phyloP scores from a whole-genome alignment of 148 eudicot genomes.

The Amaranthus hypochondriacus region DNA sequence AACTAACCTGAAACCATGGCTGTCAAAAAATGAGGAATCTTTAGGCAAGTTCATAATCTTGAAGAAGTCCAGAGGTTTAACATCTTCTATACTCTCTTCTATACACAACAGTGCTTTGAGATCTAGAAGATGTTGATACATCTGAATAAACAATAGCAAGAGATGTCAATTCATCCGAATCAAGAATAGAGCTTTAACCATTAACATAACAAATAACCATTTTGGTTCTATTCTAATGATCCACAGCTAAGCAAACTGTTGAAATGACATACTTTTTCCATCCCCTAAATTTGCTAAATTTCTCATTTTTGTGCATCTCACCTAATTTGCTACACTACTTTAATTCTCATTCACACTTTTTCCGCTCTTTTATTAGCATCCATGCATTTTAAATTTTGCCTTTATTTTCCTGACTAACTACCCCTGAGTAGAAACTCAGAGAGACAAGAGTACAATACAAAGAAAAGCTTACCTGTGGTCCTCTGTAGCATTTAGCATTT shows the following conservation, averaged over 20 bases:
- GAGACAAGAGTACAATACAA: neutral
- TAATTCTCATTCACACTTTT: too few relatives aligned
- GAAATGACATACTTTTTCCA: neutral
- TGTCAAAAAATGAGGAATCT: constrained; percentile 60
- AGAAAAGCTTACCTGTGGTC: constrained; percentile 48
- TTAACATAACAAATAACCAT: neutral
- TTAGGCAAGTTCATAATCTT: constrained; percentile 66
- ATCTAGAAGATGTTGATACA: constrained; percentile 57
- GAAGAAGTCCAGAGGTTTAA: constrained; percentile 60
- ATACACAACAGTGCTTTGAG: constrained; percentile 53
- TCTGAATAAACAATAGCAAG: constrained; percentile 22
- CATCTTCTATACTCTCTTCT: constrained; percentile 38
- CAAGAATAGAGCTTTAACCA: constrained; percentile 1
- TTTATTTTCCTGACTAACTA: too few relatives aligned
- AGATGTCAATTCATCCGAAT: constrained; percentile 5
- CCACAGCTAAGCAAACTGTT: neutral
- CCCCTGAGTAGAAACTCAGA: neutral
- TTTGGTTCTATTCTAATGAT: neutral
- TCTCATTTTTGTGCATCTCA: too few relatives aligned
- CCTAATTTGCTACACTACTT: too few relatives aligned
- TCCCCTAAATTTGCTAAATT: too few relatives aligned
- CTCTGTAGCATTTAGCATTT: constrained; percentile 29
- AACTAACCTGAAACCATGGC: constrained; percentile 67
- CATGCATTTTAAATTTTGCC: too few relatives aligned
- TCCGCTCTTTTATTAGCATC: too few relatives aligned